Evolutionary conservation across 2,329 filamentous ascomycete genomes (phyloP), one percentile per base, ranked within the genome.

Genomic region (Penicillium sp.): DNA sequence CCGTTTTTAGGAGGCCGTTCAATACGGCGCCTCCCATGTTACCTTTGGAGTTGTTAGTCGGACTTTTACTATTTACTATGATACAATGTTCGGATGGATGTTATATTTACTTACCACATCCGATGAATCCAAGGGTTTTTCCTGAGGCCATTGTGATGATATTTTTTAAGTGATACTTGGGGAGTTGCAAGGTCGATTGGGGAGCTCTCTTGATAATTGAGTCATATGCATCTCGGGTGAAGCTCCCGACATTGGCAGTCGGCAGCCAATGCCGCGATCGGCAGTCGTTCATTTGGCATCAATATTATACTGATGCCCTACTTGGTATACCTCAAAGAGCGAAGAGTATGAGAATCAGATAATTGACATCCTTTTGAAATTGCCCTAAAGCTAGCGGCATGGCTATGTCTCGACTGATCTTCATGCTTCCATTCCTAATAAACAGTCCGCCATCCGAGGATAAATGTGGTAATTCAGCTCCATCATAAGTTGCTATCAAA

Each of bases 11-110:
- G n/a, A 74, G 50, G 43, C 67, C 69, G 47, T 64, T 64, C 18
- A 74, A 53, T 11, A 74, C 72, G 34, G 71, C 66, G 1, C 69
- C 71, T 29, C 71, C 70, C 52, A 74, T 68, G 45, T 73, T 73
- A 46, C 71, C 71, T 34, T 73, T 19, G 40, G 4, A 6, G 18
- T 49, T 47, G 46, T 55, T 51, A 61, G 59, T 30, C 3, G 23
- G 23, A 5, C 5, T 5, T 13, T 4, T 8, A 13, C 43, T 18
- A 13, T 26, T 36, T 41, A 23, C 1, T 36, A 3, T 19, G 5
- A 23, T 23, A 23, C 23, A 23, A 23, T 3, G 14, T 30, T 32
- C 39, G 13, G 30, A 35, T 39, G 32, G 10, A 8, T 7, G 7
- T 4, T 14, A 7, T 36, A 26, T 23, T 38, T 29, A 26, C 39